A percentile compares a stretch with the other conserved stretches of the same genome.
Evolutionary conservation across 345 rosid genomes (phyloP).

Genomic region (Rhodamnia rubescens): DNA sequence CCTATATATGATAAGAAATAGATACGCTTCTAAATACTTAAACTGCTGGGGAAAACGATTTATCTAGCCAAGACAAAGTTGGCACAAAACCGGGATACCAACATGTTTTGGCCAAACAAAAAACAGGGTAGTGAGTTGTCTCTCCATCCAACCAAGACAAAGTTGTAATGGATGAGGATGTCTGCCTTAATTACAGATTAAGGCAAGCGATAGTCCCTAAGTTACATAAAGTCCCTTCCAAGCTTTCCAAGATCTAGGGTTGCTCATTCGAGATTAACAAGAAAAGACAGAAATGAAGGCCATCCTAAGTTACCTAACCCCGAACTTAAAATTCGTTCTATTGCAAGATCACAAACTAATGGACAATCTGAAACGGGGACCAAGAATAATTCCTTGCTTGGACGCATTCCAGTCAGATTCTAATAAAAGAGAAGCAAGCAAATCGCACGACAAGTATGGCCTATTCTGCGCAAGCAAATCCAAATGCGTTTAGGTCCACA

Average conservation of each 20-base stretch:
- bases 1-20: background rate
- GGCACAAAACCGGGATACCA: background rate
- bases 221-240: background rate
- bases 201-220: background rate
- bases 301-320: background rate
- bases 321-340: background rate
- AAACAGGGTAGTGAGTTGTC: background rate
- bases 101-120: background rate
- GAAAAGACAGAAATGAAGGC: background rate
- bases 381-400: background rate
- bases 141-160: background rate
- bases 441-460: background rate
- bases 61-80: background rate
- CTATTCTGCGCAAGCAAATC: background rate
- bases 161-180: background rate
- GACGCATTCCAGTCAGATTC: background rate
- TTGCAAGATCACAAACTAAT: background rate
- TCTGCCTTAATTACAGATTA: background rate
- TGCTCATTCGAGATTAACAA: background rate
- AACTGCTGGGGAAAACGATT: background rate
- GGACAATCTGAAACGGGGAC: background rate
- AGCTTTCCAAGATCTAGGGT: background rate
- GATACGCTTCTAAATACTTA: background rate
- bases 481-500: background rate
- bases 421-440: background rate